These are phyloP conservation scores for Myxozyma lipomycoides DNA, from an alignment of 805 yeast genomes.

Conservation along the genomic window DNA sequence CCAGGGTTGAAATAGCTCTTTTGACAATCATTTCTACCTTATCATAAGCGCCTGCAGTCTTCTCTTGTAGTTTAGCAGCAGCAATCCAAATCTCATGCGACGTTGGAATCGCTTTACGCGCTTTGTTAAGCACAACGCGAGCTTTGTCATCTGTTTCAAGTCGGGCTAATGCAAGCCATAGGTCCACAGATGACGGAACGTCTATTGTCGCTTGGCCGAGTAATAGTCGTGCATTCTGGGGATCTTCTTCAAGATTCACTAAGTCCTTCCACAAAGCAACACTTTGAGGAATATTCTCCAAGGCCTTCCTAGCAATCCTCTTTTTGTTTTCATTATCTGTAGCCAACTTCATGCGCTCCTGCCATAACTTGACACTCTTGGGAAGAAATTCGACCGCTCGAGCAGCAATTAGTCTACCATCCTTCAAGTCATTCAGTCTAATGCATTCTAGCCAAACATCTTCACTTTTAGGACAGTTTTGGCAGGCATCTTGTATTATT, in stretches of 20 bases:
- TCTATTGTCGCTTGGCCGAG: conserved; percentile 63
- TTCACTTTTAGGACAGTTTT: conserved; percentile 58
- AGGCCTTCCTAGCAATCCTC: conserved; percentile 62
- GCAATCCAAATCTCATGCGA: conserved; percentile 61
- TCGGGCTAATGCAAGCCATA: conserved; percentile 61
- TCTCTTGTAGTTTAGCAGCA: conserved; percentile 66
- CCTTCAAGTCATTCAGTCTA: conserved; percentile 51
- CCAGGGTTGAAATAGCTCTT: conserved; percentile 47
- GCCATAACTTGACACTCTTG: conserved; percentile 64
- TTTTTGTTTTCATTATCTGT: conserved; percentile 50
- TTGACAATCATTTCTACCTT: conserved; percentile 47
- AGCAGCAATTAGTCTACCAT: conserved; percentile 57
- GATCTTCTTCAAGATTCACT: conserved; percentile 55
- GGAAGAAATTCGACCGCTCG: conserved; percentile 60
- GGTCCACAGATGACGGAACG: conserved; percentile 57
- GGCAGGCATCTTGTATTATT: conserved; percentile 71
- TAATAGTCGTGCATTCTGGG: conserved; percentile 49
- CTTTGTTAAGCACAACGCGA: conserved; percentile 52
- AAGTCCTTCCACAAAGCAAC: conserved; percentile 65
- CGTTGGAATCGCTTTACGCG: conserved; percentile 52
- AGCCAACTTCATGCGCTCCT: conserved; percentile 65
- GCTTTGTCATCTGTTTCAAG: conserved; percentile 48
- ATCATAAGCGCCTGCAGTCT: conserved; percentile 31
- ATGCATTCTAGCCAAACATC: conserved; percentile 81
- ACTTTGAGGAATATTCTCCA: conserved; percentile 58